Evolutionary conservation across 176 grass and related monocot genomes (phyloP).

Genomic region (Avena atlantica): DNA sequence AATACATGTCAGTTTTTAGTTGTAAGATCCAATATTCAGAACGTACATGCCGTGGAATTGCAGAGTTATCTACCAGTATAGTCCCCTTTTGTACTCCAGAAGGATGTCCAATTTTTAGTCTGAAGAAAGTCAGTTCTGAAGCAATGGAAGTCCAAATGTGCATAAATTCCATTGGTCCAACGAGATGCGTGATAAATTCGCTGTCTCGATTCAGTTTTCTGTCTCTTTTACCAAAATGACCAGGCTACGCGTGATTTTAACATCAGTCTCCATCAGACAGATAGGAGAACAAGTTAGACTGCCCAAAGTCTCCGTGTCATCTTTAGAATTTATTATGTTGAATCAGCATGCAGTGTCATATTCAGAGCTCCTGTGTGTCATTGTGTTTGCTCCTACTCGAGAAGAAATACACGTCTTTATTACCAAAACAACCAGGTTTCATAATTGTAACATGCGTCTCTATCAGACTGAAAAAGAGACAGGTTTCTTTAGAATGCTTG

Average conservation of each 20-base stretch:
- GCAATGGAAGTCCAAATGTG: not conserved
- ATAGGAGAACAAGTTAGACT: not conserved
- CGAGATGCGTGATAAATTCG: not conserved
- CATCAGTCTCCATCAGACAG: conserved; percentile 25
- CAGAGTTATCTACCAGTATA: not conserved
- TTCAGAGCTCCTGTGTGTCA: conserved; percentile 18
- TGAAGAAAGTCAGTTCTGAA: not conserved
- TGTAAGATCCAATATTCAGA: not conserved
- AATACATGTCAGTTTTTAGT: not conserved
- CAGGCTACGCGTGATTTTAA: not conserved
- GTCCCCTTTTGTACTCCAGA: not conserved
- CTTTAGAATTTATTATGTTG: conserved; percentile 8
- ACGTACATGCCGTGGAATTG: not conserved
- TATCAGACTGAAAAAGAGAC: conserved; percentile 19
- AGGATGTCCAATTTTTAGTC: not conserved
- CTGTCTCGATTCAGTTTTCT: not conserved
- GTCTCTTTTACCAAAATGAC: conserved; percentile 28
- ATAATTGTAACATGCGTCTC: not conserved
- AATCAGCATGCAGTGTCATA: conserved; percentile 7
- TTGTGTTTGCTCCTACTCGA: not conserved
- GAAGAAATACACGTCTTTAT: not conserved
- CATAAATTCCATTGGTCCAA: conserved; percentile 17
- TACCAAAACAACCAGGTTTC: not conserved
- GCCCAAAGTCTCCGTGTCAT: conserved; percentile 14
- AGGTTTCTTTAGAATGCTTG: conserved; percentile 17